These are phyloP conservation scores for Seiridium cupressi DNA, from an alignment of 2,329 filamentous ascomycete species.

Conservation along the genomic window DNA sequence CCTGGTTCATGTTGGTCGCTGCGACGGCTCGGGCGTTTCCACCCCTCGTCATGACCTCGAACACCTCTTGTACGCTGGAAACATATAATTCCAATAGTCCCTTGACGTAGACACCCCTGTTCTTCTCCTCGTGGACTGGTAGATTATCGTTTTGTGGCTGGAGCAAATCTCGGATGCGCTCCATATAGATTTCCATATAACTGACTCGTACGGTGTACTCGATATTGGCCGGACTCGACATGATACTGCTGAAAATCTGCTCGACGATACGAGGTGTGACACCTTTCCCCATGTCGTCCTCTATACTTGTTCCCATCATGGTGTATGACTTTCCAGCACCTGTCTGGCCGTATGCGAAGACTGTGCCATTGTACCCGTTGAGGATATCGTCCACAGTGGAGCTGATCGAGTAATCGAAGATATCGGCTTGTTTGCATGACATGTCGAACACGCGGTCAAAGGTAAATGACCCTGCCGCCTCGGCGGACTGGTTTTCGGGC, in stretches of 20 bases:
- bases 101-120: slow-evolving; percentile 93
- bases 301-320: slow-evolving; percentile 97
- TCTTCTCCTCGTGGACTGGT: slow-evolving; percentile 97
- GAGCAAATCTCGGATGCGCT: slow-evolving; percentile 90
- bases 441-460: slow-evolving; percentile 98
- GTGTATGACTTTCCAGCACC: slow-evolving; percentile 98
- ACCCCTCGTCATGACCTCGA: slow-evolving; percentile 93
- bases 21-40: slow-evolving; percentile 87
- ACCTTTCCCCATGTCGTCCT: slow-evolving; percentile 82
- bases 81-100: slow-evolving; percentile 94
- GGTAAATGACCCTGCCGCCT: slow-evolving; percentile 83
- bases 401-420: slow-evolving; percentile 97
- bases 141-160: slow-evolving; percentile 93
- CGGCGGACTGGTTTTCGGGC: slow-evolving; percentile 63
- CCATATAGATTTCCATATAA: slow-evolving; percentile 99
- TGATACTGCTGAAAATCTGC: slow-evolving; percentile 94
- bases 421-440: slow-evolving; percentile 83
- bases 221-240: slow-evolving; percentile 87
- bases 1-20: slow-evolving; percentile 98
- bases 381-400: slow-evolving; percentile 96
- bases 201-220: slow-evolving; percentile 98
- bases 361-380: slow-evolving; percentile 98
- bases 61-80: slow-evolving; percentile 91
- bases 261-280: slow-evolving; percentile 96
- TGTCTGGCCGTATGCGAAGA: slow-evolving; percentile 98